Percentiles rank a stretch among this genome's conserved stretches.
Conservation (phyloP, 2,329 filamentous ascomycete species). For the Lasiodiplodia gonubiensis region DNA sequence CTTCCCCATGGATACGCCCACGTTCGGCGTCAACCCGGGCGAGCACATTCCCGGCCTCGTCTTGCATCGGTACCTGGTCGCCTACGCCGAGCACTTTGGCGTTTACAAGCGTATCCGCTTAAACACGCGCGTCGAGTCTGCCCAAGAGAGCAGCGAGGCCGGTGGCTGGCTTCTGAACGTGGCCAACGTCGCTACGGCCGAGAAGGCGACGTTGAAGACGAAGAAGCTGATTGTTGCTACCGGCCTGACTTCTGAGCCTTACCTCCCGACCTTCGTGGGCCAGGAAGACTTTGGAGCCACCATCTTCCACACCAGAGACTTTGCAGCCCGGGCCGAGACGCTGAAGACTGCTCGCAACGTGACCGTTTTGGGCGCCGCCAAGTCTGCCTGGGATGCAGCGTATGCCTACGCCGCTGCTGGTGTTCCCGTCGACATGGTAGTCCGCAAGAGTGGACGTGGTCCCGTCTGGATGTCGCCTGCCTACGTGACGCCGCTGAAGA, state of each 20-base stretch:
- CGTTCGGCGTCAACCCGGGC: constrained; percentile 49
- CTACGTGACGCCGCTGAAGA: constrained; percentile 65
- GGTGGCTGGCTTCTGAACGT: constrained; percentile 39
- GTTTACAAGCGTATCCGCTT: constrained; percentile 58
- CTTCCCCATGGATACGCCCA: constrained; percentile 38
- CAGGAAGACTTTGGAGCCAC: constrained; percentile 57
- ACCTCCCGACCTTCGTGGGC: constrained; percentile 59
- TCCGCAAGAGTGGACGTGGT: constrained; percentile 64
- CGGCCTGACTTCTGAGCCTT: constrained; percentile 64
- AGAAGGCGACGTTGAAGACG: constrained; percentile 36
- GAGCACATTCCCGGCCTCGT: constrained; percentile 66
- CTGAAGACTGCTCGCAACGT: constrained; percentile 44
- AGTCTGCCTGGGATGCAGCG: constrained; percentile 68
- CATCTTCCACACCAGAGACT: constrained; percentile 64
- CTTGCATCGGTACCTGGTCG: constrained; percentile 63
- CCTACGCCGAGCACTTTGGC: constrained; percentile 54
- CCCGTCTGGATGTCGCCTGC: constrained; percentile 65
- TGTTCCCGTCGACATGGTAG: constrained; percentile 59
- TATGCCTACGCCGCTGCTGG: constrained; percentile 60
- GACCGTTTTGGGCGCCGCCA: constrained; percentile 65
- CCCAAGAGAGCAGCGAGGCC: constrained; percentile 49
- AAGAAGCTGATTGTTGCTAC: constrained; percentile 66
- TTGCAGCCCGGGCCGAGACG: constrained; percentile 49
- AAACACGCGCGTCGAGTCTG: constrained; percentile 57
- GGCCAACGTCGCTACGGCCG: neutral